Base-by-base conservation (phyloP, 75 land plant genomes). In the Selaginella tamariscina region DNA sequence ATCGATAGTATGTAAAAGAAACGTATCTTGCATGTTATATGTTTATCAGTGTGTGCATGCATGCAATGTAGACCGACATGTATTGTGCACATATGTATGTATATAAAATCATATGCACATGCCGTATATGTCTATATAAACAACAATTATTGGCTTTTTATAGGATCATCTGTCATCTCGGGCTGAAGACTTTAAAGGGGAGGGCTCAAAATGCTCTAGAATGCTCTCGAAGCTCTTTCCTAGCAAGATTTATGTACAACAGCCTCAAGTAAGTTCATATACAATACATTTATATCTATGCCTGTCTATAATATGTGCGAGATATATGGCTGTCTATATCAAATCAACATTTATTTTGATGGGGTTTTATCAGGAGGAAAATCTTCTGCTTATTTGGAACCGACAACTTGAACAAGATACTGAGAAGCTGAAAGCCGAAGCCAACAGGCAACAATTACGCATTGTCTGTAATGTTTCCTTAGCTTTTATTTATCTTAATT, bases 111-210 rank as follows among this genome's bases (percentile, higher is more conserved):
- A n/a, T n/a, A n/a, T n/a, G n/a, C n/a, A n/a, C n/a, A n/a, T n/a
- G n/a, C n/a, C n/a, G n/a, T n/a, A n/a, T n/a, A n/a, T n/a, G n/a
- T n/a, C n/a, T n/a, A n/a, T n/a, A n/a, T n/a, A n/a, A n/a, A n/a
- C n/a, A n/a, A n/a, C n/a, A n/a, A n/a, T n/a, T n/a, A n/a, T n/a
- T n/a, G n/a, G n/a, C n/a, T 49, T 49, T 49, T 11, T 49, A 49
- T 11, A 78, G 80, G 80, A 78, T 75, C 77, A 75, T 70, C 49
- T 78, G 29, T 67, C 75, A 49, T 75, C 80, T 18, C 80, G 80
- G 15, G 57, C 68, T 33, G 80, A 78, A 64, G 80, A 78, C 64
- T 75, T 56, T 24, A 78, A 78, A 68, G 72, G 72, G 24, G 80
- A 78, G 15, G 71, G 80, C 55, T 56, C 80, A 20, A 78, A 75